Conservation (phyloP, 1,284 basidiomycete genomes). For the Gomphus bonarii region DNA sequence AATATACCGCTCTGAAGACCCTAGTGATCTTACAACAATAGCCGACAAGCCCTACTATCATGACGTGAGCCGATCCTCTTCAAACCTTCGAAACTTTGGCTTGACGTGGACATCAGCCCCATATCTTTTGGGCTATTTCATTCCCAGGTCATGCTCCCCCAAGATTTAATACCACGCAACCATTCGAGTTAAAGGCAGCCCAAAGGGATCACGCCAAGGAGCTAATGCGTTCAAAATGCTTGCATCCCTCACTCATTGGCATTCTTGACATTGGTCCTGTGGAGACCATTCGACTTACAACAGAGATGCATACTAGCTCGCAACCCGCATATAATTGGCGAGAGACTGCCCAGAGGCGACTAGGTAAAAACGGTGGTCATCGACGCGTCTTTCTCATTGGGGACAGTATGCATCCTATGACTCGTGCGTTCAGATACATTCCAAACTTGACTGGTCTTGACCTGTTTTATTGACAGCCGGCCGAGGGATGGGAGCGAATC, state of each 20-base stretch:
- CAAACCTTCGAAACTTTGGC: background rate
- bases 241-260: conserved; percentile 5
- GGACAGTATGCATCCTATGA: conserved; percentile 12
- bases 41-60: conserved; percentile 7
- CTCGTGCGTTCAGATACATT: conserved; percentile 3
- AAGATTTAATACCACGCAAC: conserved; percentile 1
- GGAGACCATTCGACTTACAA: conserved; percentile 7
- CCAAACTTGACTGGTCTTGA: background rate
- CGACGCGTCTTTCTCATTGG: conserved; percentile 8
- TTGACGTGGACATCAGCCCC: conserved; percentile 2
- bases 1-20: conserved; percentile 9
- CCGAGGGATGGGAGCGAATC: conserved; percentile 11
- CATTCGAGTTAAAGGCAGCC: background rate
- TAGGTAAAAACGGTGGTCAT: conserved; percentile 10
- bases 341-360: background rate
- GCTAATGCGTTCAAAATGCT: conserved; percentile 10
- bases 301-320: conserved; percentile 9
- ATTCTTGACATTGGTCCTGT: conserved; percentile 9
- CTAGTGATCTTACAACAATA: conserved; percentile 5
- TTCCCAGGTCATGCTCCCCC: conserved; percentile 10
- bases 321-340: conserved; percentile 10
- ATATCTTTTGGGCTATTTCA: conserved; percentile 9
- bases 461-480: background rate
- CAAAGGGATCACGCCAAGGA: conserved; percentile 8
- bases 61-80: conserved; percentile 1